These are phyloP conservation scores for Termitomyces sp. DNA, from an alignment of 768 basidiomycete species.

Conservation along the genomic window DNA sequence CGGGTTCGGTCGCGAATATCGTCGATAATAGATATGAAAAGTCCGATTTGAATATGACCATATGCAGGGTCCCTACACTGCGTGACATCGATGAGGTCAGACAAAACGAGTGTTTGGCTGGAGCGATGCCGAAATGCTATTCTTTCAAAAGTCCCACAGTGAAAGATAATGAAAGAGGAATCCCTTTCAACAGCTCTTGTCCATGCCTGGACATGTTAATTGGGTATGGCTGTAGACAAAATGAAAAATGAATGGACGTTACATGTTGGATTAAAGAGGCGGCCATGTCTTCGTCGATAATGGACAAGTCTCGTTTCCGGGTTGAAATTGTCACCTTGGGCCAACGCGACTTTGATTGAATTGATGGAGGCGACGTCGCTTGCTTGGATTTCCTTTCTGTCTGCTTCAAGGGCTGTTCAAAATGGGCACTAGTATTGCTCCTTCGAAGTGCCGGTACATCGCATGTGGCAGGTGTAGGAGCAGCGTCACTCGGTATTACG, in stretches of 20 bases:
- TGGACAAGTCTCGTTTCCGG: not conserved
- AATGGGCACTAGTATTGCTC: not conserved
- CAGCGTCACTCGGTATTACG: accelerated
- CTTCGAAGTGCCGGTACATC: not conserved
- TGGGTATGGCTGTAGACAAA: not conserved
- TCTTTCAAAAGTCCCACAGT: conserved; percentile 1
- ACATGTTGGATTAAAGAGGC: conserved; percentile 4
- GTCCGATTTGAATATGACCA: not conserved
- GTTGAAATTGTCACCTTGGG: not conserved
- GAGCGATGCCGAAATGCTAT: conserved; percentile 7
- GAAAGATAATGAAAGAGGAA: conserved; percentile 4
- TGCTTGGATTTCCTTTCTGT: no score
- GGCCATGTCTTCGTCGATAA: not conserved
- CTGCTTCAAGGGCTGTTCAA: not conserved
- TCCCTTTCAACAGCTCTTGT: conserved; percentile 5
- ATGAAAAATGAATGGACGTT: not conserved
- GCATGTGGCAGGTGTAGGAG: no score
- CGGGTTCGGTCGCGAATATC: not conserved
- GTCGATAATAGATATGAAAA: not conserved
- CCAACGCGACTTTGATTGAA: not conserved
- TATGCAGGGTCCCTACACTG: not conserved
- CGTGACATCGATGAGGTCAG: not conserved
- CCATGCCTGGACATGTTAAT: conserved; percentile 1
- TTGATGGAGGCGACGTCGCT: not conserved
- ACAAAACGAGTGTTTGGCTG: conserved; percentile 4